These are phyloP conservation scores for Dictyostelium capitatum DNA, from an alignment of 78 protist species.

Conservation along the genomic window DNA sequence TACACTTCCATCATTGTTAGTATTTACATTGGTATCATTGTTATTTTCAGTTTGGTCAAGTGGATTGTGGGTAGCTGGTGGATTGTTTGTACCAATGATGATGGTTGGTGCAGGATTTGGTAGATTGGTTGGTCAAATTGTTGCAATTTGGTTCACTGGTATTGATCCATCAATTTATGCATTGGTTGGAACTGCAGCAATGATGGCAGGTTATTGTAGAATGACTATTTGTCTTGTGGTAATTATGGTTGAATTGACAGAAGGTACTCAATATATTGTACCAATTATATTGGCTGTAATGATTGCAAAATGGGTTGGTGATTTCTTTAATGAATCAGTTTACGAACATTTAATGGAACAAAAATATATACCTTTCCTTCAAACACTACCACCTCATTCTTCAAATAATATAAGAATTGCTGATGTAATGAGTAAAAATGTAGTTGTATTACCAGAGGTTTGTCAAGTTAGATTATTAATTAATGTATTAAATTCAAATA, in stretches of 20 bases:
- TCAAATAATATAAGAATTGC: slow-evolving; percentile 39
- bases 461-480: slow-evolving; percentile 32
- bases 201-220: slow-evolving; percentile 94
- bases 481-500: neutral
- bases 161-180: slow-evolving; percentile 87
- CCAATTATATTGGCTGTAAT: slow-evolving; percentile 91
- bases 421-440: slow-evolving; percentile 72
- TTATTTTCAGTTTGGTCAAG: slow-evolving; percentile 81
- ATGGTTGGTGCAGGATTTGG: slow-evolving; percentile 94
- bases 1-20: slow-evolving; percentile 72
- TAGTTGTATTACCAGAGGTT: slow-evolving; percentile 57
- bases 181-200: slow-evolving; percentile 92
- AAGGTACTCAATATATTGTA: slow-evolving; percentile 79
- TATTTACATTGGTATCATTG: slow-evolving; percentile 83
- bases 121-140: slow-evolving; percentile 85
- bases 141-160: slow-evolving; percentile 42
- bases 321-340: slow-evolving; percentile 80
- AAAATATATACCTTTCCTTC: slow-evolving; percentile 75
- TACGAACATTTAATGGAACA: slow-evolving; percentile 87
- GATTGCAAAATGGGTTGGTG: slow-evolving; percentile 90
- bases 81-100: slow-evolving; percentile 92
- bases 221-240: slow-evolving; percentile 92
- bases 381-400: slow-evolving; percentile 71
- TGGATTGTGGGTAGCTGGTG: slow-evolving; percentile 88
- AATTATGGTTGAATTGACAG: slow-evolving; percentile 91